These are phyloP conservation scores for Eutypella sp. DNA, from an alignment of 2,329 filamentous ascomycete species.

Conservation along the genomic window DNA sequence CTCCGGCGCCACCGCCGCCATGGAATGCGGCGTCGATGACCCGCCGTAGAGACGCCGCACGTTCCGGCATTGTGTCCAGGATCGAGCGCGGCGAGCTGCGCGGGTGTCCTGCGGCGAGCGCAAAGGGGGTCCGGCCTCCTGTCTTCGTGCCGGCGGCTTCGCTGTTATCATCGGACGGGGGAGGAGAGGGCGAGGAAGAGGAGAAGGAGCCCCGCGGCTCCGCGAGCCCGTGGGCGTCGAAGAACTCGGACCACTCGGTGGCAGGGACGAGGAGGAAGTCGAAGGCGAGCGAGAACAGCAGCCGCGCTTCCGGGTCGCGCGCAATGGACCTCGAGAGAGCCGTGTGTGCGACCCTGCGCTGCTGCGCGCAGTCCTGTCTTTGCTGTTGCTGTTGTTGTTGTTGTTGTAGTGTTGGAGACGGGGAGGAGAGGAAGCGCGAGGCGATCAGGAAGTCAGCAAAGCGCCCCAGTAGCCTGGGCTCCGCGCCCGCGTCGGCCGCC, in stretches of 20 bases:
- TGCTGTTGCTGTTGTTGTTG: too few relatives aligned
- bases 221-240: not conserved
- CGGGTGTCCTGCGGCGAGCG: not conserved
- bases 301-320: not conserved
- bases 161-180: too few relatives aligned
- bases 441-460: slow-evolving; percentile 1
- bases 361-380: too few relatives aligned
- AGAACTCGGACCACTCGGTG: slow-evolving; percentile 2
- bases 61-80: not conserved
- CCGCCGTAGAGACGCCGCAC: not conserved
- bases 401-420: too few relatives aligned
- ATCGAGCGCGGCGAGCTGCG: slow-evolving; percentile 1
- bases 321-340: not conserved
- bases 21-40: not conserved
- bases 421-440: not conserved
- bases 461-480: slow-evolving; percentile 2
- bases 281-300: slow-evolving; percentile 1
- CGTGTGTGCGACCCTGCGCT: not conserved
- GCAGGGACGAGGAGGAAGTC: slow-evolving; percentile 3
- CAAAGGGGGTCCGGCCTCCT: not conserved
- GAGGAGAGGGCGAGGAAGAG: too few relatives aligned
- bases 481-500: not conserved
- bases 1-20: too few relatives aligned
- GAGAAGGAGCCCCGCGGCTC: too few relatives aligned
- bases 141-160: too few relatives aligned